Evolutionary conservation across 495 filamentous ascomycete species (phyloP), one percentile per base, ranked within the genome.

Genomic region (Trichocladium uniseriatum): DNA sequence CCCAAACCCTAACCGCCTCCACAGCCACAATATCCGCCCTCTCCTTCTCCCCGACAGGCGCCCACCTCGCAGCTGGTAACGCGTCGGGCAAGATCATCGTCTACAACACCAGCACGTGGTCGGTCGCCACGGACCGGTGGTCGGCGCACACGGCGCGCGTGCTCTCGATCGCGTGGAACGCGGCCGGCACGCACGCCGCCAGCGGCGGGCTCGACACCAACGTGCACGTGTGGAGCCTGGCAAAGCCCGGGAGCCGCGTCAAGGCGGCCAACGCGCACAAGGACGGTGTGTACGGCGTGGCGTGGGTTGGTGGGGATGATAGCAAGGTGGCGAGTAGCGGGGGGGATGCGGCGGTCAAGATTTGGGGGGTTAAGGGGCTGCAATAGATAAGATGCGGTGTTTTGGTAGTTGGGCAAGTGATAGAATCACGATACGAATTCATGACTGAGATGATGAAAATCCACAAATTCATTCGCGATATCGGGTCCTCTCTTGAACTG

Each of bases 151-250:
- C 89, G 6, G 88, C 83, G 19, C 78, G 90, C 15, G 82, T 97
- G 37, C 89, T 83, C 44, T 78, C 76, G 36, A 81, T 98, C 48
- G 79, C 80, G 14, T 98, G 92, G 92, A 86, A 89, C 58, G 65
- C 64, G 6, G 77, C 76, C 18, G 85, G 83, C 8, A 82, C 80
- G 18, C 83, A 86, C 61, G 84, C 89, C 6, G 87, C 80, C 13
- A 94, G 86, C 58, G 94, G 90, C 5, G 80, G 78, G 3, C 67
- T 97, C 32, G 92, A 98, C 60, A 95, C 89, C 4, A 84, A 94
- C 56, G 78, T 98, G 36, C 86, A 85, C 58, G 82, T 94, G 24
- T 98, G 92, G 89, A 94, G 87, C 63, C 68, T 96, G 53, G 73
- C 78, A 38, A 84, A 86, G 52, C 91, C 89, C 0, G 88, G 86